Evolutionary conservation across 257 asterid genomes (phyloP).

Genomic region (Buddleja alternifolia): DNA sequence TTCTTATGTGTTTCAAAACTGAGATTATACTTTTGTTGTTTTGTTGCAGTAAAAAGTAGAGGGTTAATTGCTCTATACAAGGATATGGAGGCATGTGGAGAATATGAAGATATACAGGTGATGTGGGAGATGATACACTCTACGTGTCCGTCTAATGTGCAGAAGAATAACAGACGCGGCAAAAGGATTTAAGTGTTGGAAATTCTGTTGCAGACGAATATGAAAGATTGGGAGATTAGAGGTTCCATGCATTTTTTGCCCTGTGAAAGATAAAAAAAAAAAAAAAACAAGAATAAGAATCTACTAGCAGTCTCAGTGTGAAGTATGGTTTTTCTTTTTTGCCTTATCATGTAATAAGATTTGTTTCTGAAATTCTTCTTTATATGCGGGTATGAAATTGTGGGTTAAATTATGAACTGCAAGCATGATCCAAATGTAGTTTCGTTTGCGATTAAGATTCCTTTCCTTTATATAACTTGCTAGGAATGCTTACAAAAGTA

Average conservation of each 20-base stretch:
- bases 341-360: too few species aligned
- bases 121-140: constrained; percentile 77
- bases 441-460: too few species aligned
- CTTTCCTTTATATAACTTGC: too few species aligned
- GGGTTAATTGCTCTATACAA: constrained; percentile 51
- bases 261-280: constrained; percentile 1
- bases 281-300: background rate
- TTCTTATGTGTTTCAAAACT: background rate
- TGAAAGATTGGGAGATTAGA: constrained; percentile 12
- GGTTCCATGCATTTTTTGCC: background rate
- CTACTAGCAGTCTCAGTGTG: background rate
- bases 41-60: constrained; percentile 40
- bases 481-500: too few species aligned
- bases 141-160: constrained; percentile 32
- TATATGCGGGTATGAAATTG: too few species aligned
- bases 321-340: too few species aligned
- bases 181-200: constrained; percentile 39
- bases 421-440: too few species aligned
- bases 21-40: background rate
- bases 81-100: constrained; percentile 72
- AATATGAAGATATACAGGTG: constrained; percentile 62
- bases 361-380: too few species aligned
- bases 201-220: constrained; percentile 37
- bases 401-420: too few species aligned
- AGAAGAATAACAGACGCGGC: constrained; percentile 29